These are phyloP conservation scores for Filobasidium uniguttulatum DNA, from an alignment of 1,284 basidiomycete genomes.

Conservation along the genomic window DNA sequence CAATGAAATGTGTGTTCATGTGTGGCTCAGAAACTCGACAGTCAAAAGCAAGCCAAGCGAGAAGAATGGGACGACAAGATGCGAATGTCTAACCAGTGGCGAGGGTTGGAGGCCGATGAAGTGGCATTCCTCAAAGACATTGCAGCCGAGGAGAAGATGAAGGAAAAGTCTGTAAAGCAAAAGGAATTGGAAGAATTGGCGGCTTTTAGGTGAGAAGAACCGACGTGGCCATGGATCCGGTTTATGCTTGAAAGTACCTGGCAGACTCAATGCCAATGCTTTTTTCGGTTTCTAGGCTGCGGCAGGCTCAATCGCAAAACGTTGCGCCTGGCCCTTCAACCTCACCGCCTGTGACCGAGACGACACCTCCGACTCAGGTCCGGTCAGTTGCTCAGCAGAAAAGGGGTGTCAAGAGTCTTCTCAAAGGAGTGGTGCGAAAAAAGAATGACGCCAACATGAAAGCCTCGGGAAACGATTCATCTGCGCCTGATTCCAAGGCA, in stretches of 20 bases:
- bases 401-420: slow-evolving; percentile 32
- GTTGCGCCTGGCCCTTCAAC: slow-evolving; percentile 5
- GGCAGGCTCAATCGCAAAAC: slow-evolving; percentile 7
- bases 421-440: slow-evolving; percentile 37
- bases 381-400: slow-evolving; percentile 19
- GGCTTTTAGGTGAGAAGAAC: slow-evolving; percentile 55
- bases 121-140: slow-evolving; percentile 74
- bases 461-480: too few relatives aligned
- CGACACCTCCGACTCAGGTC: neutral
- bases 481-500: too few relatives aligned
- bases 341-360: slow-evolving; percentile 4
- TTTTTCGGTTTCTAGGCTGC: slow-evolving; percentile 10
- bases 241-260: slow-evolving; percentile 9
- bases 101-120: slow-evolving; percentile 78
- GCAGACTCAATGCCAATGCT: slow-evolving; percentile 6
- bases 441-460: slow-evolving; percentile 21
- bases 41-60: slow-evolving; percentile 53
- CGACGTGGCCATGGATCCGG: slow-evolving; percentile 1
- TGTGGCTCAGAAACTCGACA: slow-evolving; percentile 19
- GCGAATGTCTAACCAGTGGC: slow-evolving; percentile 83
- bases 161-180: slow-evolving; percentile 57
- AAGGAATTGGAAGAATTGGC: slow-evolving; percentile 68
- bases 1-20: slow-evolving; percentile 18
- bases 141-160: slow-evolving; percentile 56
- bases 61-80: slow-evolving; percentile 90